Percentiles rank a stretch among this genome's conserved stretches.
These are phyloP conservation scores for Beauveria medogensis DNA, from an alignment of 2,329 filamentous ascomycete genomes.

Conservation along the genomic window DNA sequence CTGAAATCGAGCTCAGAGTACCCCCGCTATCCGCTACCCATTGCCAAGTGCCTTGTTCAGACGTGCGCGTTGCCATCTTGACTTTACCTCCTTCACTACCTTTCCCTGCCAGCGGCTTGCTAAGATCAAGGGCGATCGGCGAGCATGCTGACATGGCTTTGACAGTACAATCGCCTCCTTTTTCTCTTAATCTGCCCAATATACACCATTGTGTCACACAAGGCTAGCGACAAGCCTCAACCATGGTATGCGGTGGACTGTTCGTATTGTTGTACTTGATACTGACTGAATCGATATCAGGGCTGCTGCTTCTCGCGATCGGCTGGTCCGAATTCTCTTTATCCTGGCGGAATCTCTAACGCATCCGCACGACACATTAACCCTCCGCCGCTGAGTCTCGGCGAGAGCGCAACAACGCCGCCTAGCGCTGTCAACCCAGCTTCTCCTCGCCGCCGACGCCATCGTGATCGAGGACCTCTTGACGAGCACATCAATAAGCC, in stretches of 20 bases:
- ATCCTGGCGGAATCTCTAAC: conserved; percentile 40
- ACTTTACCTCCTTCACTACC: neutral
- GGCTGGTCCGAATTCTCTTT: conserved; percentile 45
- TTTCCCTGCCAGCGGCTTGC: neutral
- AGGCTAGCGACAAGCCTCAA: neutral
- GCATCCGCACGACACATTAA: conserved; percentile 49
- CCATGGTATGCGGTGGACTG: neutral
- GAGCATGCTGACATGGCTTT: neutral
- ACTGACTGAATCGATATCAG: conserved; percentile 25
- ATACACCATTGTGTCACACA: neutral
- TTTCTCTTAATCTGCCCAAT: neutral
- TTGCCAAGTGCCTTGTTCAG: neutral
- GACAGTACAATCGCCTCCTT: neutral
- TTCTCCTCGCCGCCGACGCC: conserved; percentile 23
- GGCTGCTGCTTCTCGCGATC: conserved; percentile 52
- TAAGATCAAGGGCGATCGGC: neutral
- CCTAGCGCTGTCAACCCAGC: conserved; percentile 15
- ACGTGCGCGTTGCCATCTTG: neutral
- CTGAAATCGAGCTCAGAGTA: neutral
- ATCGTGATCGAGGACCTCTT: conserved; percentile 35
- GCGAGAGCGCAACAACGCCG: conserved; percentile 23
- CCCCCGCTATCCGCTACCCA: neutral
- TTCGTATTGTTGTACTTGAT: neutral
- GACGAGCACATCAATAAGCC: conserved; percentile 64
- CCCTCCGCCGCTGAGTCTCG: conserved; percentile 26